phyloP scores from a whole-genome alignment of 2,329 filamentous ascomycete genomes.

The Exophiala calicioides region DNA sequence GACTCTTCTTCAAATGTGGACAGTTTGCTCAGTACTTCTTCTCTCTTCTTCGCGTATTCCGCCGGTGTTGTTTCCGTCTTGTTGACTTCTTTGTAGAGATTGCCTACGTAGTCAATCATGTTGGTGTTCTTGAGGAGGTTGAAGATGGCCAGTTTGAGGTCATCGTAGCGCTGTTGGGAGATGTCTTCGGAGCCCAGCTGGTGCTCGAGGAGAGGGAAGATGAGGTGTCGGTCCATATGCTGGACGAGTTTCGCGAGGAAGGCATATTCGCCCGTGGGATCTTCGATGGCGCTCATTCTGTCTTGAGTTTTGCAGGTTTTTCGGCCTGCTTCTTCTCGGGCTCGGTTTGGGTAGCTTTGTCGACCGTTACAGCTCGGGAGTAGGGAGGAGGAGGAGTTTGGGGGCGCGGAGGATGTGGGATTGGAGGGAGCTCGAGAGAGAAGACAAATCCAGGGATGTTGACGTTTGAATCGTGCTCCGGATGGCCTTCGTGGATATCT shows the following conservation, averaged over 20 bases:
- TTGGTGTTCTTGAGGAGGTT: slow-evolving; percentile 95
- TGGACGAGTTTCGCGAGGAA: slow-evolving; percentile 86
- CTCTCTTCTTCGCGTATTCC: slow-evolving; percentile 85
- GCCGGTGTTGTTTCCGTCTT: slow-evolving; percentile 73
- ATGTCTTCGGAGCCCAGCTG: slow-evolving; percentile 79
- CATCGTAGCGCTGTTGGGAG: slow-evolving; percentile 60
- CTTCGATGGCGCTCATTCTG: slow-evolving; percentile 26
- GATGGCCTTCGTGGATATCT: slow-evolving; percentile 9
- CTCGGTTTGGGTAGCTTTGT: no score
- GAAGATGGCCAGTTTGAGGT: slow-evolving; percentile 84
- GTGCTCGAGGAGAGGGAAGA: slow-evolving; percentile 96
- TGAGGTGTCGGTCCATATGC: slow-evolving; percentile 91
- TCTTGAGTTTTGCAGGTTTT: slow-evolving; percentile 4
- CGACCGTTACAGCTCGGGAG: neutral
- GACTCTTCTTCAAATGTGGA: slow-evolving; percentile 85
- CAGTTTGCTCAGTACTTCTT: slow-evolving; percentile 80
- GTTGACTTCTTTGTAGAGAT: slow-evolving; percentile 86
- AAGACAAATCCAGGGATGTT: slow-evolving; percentile 15
- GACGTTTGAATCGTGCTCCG: slow-evolving; percentile 10
- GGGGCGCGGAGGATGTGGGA: neutral
- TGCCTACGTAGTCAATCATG: slow-evolving; percentile 97
- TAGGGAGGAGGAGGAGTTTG: slow-evolving; percentile 1
- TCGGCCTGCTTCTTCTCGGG: no score
- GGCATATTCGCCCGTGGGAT: slow-evolving; percentile 69
- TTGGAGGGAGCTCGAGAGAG: slow-evolving; percentile 6